Conservation (phyloP, 2,329 filamentous ascomycete genomes). For the Mollisiaceae sp. region DNA sequence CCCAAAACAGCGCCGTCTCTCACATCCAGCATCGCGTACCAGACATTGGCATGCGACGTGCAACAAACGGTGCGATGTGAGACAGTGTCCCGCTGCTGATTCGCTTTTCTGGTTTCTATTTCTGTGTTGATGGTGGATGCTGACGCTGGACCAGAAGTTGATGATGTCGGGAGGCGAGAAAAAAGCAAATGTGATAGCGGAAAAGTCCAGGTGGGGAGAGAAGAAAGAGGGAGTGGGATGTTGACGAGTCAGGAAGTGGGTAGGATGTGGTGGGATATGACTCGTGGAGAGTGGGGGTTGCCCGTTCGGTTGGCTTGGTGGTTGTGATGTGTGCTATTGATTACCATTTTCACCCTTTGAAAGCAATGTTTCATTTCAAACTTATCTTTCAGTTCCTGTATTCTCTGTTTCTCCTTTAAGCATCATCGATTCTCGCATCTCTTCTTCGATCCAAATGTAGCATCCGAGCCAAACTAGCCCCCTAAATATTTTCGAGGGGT, state of each 20-base stretch:
- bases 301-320: not conserved
- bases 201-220: too few species aligned
- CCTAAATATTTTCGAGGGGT: not conserved
- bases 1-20: not conserved
- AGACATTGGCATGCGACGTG: constrained; percentile 5
- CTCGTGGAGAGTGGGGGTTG: not conserved
- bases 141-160: not conserved
- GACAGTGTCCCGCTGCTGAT: too few species aligned
- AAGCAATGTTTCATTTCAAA: too few species aligned
- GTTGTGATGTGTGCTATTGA: too few species aligned
- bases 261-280: not conserved
- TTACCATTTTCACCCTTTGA: too few species aligned
- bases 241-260: not conserved
- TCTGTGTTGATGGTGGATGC: not conserved
- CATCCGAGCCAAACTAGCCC: too few species aligned
- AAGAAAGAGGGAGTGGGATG: not conserved
- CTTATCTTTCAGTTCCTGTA: too few species aligned
- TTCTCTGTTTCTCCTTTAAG: too few species aligned
- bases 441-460: too few species aligned
- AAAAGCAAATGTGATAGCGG: not conserved
- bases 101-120: too few species aligned
- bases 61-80: not conserved
- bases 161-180: constrained; percentile 1
- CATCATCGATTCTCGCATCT: too few species aligned
- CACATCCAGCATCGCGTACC: not conserved